Evolutionary conservation across 2,329 filamentous ascomycete species (phyloP).

Genomic region (Golovinomyces cichoracearum): DNA sequence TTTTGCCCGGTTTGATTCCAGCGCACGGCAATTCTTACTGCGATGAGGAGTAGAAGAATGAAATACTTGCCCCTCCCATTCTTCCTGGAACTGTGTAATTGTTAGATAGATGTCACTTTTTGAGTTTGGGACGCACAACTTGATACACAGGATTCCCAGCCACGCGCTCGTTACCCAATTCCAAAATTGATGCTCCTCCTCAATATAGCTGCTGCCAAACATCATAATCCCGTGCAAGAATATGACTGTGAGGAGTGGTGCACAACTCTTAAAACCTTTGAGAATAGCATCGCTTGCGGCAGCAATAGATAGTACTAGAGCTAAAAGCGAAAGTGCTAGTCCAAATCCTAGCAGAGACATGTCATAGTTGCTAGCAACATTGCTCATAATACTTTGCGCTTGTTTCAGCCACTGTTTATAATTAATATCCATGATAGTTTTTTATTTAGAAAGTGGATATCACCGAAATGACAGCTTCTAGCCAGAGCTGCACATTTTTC

Average conservation of each 20-base stretch:
- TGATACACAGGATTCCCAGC: constrained; percentile 29
- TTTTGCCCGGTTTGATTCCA: constrained; percentile 99
- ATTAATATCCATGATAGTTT: constrained; percentile 4
- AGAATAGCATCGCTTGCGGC: constrained; percentile 20
- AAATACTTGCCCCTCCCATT: neutral
- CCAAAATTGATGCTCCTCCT: constrained; percentile 98
- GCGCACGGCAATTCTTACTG: constrained; percentile 39
- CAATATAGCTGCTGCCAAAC: constrained; percentile 94
- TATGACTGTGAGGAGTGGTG: constrained; percentile 25
- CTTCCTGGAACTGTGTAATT: neutral
- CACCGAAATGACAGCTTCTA: constrained; percentile 20
- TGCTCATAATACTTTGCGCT: constrained; percentile 51
- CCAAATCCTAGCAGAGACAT: constrained; percentile 31
- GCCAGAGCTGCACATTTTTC: constrained; percentile 18
- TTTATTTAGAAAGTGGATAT: neutral
- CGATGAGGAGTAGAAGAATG: constrained; percentile 20
- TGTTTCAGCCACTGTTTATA: constrained; percentile 18
- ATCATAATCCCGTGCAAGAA: constrained; percentile 59
- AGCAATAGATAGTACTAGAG: constrained; percentile 15
- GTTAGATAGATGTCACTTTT: neutral
- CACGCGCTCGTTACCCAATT: constrained; percentile 65
- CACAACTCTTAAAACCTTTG: constrained; percentile 13
- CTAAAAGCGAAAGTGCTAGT: constrained; percentile 17
- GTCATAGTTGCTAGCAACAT: constrained; percentile 80
- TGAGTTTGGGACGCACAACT: constrained; percentile 12